phyloP scores from a whole-genome alignment of 768 basidiomycete genomes.

The Rhodotorula graminis region DNA sequence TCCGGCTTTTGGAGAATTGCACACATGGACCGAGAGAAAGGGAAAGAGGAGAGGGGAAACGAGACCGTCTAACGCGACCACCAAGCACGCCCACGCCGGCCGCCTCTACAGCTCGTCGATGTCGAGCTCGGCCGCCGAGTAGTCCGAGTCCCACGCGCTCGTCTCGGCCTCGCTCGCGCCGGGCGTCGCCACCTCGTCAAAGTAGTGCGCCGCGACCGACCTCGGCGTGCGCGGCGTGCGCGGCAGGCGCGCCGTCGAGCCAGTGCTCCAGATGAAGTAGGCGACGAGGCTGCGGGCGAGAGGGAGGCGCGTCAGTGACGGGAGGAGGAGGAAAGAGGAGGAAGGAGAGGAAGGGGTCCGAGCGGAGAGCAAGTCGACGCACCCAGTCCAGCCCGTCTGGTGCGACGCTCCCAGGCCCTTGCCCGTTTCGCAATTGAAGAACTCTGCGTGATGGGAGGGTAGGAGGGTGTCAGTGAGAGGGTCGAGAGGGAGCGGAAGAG shows the following conservation, averaged over 20 bases:
- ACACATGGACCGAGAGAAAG: too few relatives aligned
- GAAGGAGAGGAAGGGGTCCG: background rate
- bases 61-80: too few relatives aligned
- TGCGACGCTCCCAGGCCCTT: slow-evolving; percentile 93
- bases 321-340: background rate
- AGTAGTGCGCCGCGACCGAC: slow-evolving; percentile 75
- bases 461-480: too few relatives aligned
- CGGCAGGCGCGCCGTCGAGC: slow-evolving; percentile 79
- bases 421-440: slow-evolving; percentile 91
- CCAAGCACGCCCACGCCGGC: too few relatives aligned
- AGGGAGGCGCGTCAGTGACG: background rate
- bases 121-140: background rate
- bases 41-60: too few relatives aligned
- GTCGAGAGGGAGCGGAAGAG: too few relatives aligned
- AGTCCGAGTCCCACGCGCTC: background rate
- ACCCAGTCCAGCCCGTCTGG: slow-evolving; percentile 82
- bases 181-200: slow-evolving; percentile 57
- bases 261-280: slow-evolving; percentile 47
- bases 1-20: too few relatives aligned
- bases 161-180: slow-evolving; percentile 8
- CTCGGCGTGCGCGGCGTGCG: slow-evolving; percentile 80
- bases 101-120: background rate
- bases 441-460: slow-evolving; percentile 52
- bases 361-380: background rate
- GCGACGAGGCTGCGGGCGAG: slow-evolving; percentile 53